A percentile compares a stretch with the other conserved stretches of the same genome.
phyloP scores from a whole-genome alignment of 139 green algal genomes.

The Volvox reticuliferus region DNA sequence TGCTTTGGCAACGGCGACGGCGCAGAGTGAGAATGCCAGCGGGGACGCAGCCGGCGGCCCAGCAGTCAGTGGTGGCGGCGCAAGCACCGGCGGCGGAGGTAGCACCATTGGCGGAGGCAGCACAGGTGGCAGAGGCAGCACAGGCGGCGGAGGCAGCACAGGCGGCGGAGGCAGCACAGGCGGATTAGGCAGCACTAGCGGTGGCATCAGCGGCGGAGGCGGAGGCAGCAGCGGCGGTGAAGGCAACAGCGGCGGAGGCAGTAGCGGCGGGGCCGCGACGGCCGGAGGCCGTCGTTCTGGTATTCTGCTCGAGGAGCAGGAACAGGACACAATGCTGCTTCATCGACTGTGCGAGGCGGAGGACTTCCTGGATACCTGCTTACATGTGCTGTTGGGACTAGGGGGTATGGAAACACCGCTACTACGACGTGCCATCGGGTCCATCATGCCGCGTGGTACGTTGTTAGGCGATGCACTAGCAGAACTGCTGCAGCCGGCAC shows the following conservation, averaged over 20 bases:
- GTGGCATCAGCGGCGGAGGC: too few species aligned
- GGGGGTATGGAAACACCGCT: constrained; percentile 38
- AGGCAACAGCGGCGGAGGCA: too few species aligned
- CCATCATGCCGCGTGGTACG: neutral
- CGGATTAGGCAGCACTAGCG: neutral
- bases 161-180: neutral
- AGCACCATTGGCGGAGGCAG: neutral
- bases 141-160: neutral
- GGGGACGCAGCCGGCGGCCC: neutral
- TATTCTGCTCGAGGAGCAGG: neutral
- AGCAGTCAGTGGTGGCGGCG: neutral
- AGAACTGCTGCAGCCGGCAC: constrained; percentile 34
- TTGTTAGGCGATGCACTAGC: constrained; percentile 58
- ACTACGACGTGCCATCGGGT: constrained; percentile 36
- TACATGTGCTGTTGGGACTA: constrained; percentile 51
- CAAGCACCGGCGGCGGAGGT: neutral
- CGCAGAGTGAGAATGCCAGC: neutral
- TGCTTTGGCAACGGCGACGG: neutral
- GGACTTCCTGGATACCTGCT: constrained; percentile 57
- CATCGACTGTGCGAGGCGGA: constrained; percentile 56
- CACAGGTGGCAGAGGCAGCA: neutral
- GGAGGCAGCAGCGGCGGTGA: too few species aligned
- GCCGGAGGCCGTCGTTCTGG: neutral
- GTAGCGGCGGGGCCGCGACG: neutral
- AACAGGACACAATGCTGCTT: constrained; percentile 52